Conservation (phyloP, 257 asterid species). For the Nicotiana noctiflora region DNA sequence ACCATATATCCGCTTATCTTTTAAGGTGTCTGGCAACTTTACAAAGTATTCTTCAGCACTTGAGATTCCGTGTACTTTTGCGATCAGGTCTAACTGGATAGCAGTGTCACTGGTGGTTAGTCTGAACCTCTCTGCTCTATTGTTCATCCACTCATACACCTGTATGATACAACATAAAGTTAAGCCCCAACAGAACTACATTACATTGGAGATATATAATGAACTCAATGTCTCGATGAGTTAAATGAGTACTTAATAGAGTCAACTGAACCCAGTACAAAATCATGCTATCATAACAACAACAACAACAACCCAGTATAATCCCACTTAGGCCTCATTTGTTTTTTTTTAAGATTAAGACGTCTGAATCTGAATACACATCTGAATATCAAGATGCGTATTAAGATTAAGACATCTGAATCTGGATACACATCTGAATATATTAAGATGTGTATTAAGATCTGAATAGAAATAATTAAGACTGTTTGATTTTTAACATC, state of each 20-base stretch:
- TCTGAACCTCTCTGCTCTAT: slow-evolving; percentile 58
- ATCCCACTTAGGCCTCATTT: too few relatives aligned
- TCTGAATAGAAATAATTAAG: too few relatives aligned
- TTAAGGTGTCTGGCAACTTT: slow-evolving; percentile 54
- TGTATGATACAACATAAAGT: slow-evolving; percentile 21
- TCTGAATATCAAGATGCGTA: too few relatives aligned
- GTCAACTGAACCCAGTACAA: not conserved
- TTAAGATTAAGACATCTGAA: too few relatives aligned
- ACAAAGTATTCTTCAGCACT: slow-evolving; percentile 72
- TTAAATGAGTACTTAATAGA: not conserved
- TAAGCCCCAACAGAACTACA: slow-evolving; percentile 4
- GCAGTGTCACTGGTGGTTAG: slow-evolving; percentile 77
- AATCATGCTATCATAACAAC: too few relatives aligned
- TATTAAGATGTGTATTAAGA: too few relatives aligned
- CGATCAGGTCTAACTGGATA: slow-evolving; percentile 77
- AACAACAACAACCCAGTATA: too few relatives aligned
- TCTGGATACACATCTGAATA: too few relatives aligned
- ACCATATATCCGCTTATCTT: slow-evolving; percentile 76
- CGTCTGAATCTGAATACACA: too few relatives aligned
- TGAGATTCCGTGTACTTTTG: slow-evolving; percentile 72
- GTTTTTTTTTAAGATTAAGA: too few relatives aligned
- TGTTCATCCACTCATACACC: slow-evolving; percentile 89
- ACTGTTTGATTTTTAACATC: too few relatives aligned
- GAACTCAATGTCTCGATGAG: not conserved
- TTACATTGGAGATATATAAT: not conserved